Percentiles rank a stretch among this genome's conserved stretches.
phyloP scores from a whole-genome alignment of 2,329 filamentous ascomycete species.

The Plenodomus lindquistii region DNA sequence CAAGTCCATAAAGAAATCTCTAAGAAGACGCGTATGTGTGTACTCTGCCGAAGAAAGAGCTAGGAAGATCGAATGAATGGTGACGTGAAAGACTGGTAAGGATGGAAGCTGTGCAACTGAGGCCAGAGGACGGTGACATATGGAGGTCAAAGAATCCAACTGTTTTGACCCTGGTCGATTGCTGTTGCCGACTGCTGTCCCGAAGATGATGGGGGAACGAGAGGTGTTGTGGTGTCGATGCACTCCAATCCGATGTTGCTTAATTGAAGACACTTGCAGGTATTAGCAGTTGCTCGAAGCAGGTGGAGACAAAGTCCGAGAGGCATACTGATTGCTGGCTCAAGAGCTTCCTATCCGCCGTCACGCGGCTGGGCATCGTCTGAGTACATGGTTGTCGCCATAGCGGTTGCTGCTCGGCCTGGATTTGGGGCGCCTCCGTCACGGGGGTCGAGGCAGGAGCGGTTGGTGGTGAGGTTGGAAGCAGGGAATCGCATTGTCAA shows the following conservation, averaged over 20 bases:
- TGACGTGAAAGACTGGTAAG: neutral
- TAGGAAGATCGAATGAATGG: neutral
- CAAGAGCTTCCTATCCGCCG: conserved; percentile 30
- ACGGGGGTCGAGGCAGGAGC: conserved; percentile 30
- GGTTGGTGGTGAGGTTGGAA: conserved; percentile 12
- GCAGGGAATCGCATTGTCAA: conserved; percentile 20
- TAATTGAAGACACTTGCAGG: conserved; percentile 2
- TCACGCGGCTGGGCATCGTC: conserved; percentile 32
- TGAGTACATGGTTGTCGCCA: conserved; percentile 17
- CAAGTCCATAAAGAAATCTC: conserved; percentile 4
- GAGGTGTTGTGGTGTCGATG: neutral
- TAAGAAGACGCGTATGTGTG: neutral
- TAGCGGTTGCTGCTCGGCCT: conserved; percentile 17
- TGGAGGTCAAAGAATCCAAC: conserved; percentile 1
- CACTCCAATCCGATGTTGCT: neutral
- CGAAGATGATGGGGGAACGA: neutral
- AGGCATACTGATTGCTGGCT: conserved; percentile 10
- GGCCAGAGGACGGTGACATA: neutral
- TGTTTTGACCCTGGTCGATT: neutral
- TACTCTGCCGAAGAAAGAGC: neutral
- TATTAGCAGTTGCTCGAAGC: conserved; percentile 6
- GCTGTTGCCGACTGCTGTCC: neutral
- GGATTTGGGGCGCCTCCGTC: conserved; percentile 40
- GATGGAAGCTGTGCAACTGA: conserved; percentile 6
- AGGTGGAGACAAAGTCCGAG: neutral